Evolutionary conservation across 1,139 yeast species (phyloP), one percentile per base, ranked within the genome.

Genomic region (Schizosaccharomyces versatilis): DNA sequence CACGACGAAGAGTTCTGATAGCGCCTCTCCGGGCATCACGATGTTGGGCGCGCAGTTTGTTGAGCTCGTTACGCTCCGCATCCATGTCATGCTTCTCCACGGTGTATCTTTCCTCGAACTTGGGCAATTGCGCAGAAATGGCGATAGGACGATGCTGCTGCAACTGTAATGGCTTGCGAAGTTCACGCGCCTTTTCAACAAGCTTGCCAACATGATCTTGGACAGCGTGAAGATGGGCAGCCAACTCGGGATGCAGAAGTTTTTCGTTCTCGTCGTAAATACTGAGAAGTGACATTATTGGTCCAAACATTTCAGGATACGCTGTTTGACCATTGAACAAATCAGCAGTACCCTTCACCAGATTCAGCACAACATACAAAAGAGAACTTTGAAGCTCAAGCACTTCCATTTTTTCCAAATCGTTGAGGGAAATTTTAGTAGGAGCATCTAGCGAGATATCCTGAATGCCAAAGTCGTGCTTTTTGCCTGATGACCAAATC

Each of bases 101-200:
- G 70, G 86, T 88, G 76, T 81, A 93, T 71, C 86, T 85, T 64
- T 85, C 97, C 69, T 88, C 97, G 65, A 83, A 93, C 69, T 84
- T 81, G 60, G 99, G 99, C 49, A 88, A 82, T 64, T 75, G 76
- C 1, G 95, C 77, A 53, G 90, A 81, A 63, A 93, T 82, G 3
- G 95, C 83, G 57, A 90, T 67, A 40, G 94, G 85, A 64, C 77
- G 78, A 69, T 88, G 96, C n/a, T 77, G 71, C 69, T 93, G 99
- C 60, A 90, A 73, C n/a, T 79, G 71, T 61, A 90, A 74, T 57
- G 96, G 96, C 57, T 66, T 70, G 58, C 90, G 78, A 56, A 76
- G 78, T 32, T 69, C 67, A 3, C 57, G 59, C 6, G 78, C 69
- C 59, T 84, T 71, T 56, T 73, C 78, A 54, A 68, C 62, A 51